phyloP scores from a whole-genome alignment of 495 filamentous ascomycete genomes.

The Lophiotrema nucula region DNA sequence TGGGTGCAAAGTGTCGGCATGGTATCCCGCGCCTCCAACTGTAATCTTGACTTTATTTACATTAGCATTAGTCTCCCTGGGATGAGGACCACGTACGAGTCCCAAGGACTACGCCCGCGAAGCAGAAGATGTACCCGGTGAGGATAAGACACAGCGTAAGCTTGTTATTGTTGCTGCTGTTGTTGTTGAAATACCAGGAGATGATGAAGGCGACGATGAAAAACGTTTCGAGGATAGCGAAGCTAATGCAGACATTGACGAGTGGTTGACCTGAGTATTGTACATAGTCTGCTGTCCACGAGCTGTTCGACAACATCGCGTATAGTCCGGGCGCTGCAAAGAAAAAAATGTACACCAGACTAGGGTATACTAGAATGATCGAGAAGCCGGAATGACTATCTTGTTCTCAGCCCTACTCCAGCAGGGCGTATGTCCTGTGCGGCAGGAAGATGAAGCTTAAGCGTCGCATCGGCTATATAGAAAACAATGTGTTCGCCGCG shows the following conservation, averaged over 20 bases:
- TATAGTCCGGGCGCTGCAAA: too few relatives aligned
- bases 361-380: too few relatives aligned
- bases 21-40: slow-evolving; percentile 19
- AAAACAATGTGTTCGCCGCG: too few relatives aligned
- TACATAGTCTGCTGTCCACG: neutral
- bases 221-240: slow-evolving; percentile 22
- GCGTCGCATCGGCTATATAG: too few relatives aligned
- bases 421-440: too few relatives aligned
- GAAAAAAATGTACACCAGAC: too few relatives aligned
- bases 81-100: slow-evolving; percentile 5
- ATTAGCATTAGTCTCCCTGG: neutral
- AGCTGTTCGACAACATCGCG: neutral
- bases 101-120: slow-evolving; percentile 9
- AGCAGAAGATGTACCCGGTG: slow-evolving; percentile 15
- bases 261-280: slow-evolving; percentile 7
- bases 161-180: slow-evolving; percentile 11
- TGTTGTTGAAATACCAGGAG: slow-evolving; percentile 20
- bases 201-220: slow-evolving; percentile 25
- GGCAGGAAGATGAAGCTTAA: too few relatives aligned
- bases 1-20: neutral
- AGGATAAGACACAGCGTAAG: slow-evolving; percentile 3
- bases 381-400: too few relatives aligned
- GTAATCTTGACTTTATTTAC: slow-evolving; percentile 10
- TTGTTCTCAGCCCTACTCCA: too few relatives aligned
- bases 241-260: slow-evolving; percentile 23